Evolutionary conservation across 441 rosid species (phyloP), one percentile per base, ranked within the genome.

Genomic region (Syzygium malaccense): DNA sequence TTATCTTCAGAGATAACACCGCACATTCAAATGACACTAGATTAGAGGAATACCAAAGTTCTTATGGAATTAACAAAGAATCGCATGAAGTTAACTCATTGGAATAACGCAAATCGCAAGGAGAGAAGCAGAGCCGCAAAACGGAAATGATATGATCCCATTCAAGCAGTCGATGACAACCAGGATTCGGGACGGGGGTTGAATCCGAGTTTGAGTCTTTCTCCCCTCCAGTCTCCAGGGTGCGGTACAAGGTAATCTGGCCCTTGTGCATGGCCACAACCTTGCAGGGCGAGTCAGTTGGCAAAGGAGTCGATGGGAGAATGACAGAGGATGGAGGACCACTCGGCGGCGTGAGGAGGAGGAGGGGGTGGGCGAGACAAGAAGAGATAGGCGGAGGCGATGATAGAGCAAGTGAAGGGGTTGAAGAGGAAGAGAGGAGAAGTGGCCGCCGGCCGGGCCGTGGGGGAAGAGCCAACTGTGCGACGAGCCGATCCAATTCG

Each of bases 341-440:
- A 71, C 14, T 19, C 2, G 49, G 80, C 0, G 19, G 0, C 0
- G 7, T 18, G 79, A 20, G 15, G 80, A 20, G 48, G 25, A 19
- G 45, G 45, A 11, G 14, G 28, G 7, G 49, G 17, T 5, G 8
- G 49, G 15, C 49, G 3, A 28, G 49, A 71, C 80, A 37, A 37
- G 49, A 20, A 71, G 80, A 71, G 26, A 37, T 37, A 15, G 26
- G 49, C 8, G 7, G 48, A 33, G 80, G 28, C 14, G 4, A 68
- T 1, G 28, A 33, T 68, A 33, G 28, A 10, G 80, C 49, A 68
- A 68, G 80, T 37, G 80, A 33, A 68, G 80, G 48, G 0, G 49
- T 33, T 23, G 48, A 68, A 19, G 48, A 33, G 15, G 26, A 26
- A 68, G 79, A 33, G 79, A 33, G 80, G 49, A 37, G 9, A 71